phyloP scores from a whole-genome alignment of 78 protist species.

The Chrysochromulina tobinii region DNA sequence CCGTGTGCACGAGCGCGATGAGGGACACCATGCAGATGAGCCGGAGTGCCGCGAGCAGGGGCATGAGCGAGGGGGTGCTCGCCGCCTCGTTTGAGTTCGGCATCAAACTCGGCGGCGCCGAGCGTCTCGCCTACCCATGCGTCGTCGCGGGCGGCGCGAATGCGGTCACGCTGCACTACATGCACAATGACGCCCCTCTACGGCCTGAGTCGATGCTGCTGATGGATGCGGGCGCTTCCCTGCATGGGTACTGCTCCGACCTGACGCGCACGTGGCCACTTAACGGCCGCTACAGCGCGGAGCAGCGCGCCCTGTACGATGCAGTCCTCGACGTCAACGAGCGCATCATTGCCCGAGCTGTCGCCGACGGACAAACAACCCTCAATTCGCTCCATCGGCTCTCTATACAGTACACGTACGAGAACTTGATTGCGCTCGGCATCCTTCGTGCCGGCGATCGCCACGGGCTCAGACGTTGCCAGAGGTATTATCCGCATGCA shows the following conservation, averaged over 20 bases:
- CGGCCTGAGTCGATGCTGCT: conserved; percentile 44
- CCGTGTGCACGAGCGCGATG: background rate
- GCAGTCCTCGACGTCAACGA: conserved; percentile 41
- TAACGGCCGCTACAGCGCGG: conserved; percentile 36
- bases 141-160: background rate
- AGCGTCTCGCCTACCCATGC: background rate
- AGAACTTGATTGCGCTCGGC: background rate
- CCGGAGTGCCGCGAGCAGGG: background rate
- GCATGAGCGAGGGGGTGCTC: background rate
- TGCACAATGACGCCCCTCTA: conserved; percentile 26
- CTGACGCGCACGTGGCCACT: conserved; percentile 69
- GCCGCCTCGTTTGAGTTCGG: background rate
- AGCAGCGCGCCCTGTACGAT: conserved; percentile 56
- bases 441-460: background rate
- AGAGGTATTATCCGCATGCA: conserved; percentile 80
- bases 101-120: background rate
- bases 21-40: background rate
- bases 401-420: background rate
- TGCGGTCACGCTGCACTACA: background rate
- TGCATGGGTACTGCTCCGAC: conserved; percentile 65
- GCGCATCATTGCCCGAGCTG: too few relatives aligned
- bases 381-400: too few relatives aligned
- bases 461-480: background rate
- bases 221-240: conserved; percentile 63
- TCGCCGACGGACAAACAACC: too few relatives aligned